These are phyloP conservation scores for Beauveria medogensis DNA, from an alignment of 2,329 filamentous ascomycete species.

Conservation along the genomic window DNA sequence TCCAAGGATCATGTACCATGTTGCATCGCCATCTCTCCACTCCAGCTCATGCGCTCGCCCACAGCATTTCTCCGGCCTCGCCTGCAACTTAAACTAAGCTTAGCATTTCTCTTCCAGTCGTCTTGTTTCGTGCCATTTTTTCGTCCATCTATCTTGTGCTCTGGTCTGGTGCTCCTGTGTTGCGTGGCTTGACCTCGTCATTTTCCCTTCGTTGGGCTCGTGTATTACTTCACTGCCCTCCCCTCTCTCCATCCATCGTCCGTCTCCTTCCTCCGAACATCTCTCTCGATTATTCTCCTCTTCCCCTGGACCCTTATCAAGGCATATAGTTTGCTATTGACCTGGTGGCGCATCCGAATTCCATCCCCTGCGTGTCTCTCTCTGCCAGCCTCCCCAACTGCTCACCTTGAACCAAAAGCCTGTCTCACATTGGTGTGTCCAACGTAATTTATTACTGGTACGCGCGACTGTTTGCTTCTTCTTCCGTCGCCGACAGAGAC, in stretches of 20 bases:
- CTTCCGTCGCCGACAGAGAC: neutral
- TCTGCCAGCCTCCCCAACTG: neutral
- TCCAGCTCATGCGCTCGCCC: neutral
- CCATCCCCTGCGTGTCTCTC: constrained; percentile 7
- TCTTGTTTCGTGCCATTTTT: neutral
- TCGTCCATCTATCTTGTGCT: neutral
- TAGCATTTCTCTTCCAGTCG: neutral
- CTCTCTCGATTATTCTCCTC: neutral
- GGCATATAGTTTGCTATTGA: neutral
- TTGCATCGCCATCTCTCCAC: constrained; percentile 4
- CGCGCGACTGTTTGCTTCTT: constrained; percentile 10
- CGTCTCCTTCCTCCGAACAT: neutral
- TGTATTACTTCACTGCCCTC: neutral
- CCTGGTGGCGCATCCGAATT: neutral
- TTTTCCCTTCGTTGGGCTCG: neutral
- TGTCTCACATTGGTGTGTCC: constrained; percentile 9
- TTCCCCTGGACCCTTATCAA: neutral
- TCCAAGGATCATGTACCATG: neutral
- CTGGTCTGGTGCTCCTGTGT: neutral
- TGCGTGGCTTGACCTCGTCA: neutral
- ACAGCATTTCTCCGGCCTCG: neutral
- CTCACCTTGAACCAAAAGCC: neutral
- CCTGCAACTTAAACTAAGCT: neutral
- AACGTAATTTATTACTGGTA: constrained; percentile 5
- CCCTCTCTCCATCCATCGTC: neutral